Evolutionary conservation across 2,329 filamentous ascomycete species (phyloP).

Genomic region (Claviceps sorghi): DNA sequence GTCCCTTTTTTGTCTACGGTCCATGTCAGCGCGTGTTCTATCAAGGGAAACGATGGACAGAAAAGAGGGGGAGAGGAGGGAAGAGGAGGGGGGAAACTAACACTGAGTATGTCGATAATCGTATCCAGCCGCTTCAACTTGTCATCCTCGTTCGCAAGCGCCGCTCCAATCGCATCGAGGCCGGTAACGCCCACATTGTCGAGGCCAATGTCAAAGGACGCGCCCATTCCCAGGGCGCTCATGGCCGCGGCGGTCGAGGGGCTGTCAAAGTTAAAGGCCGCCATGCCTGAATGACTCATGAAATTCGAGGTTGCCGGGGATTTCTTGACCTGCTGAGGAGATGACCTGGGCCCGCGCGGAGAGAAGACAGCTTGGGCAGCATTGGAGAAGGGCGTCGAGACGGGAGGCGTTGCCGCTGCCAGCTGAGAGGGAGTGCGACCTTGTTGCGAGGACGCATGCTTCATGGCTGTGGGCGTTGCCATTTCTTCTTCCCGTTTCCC

Average conservation of each 20-base stretch:
- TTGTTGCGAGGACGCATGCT: conserved; percentile 28
- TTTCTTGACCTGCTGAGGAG: conserved; percentile 50
- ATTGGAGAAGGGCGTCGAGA: conserved; percentile 51
- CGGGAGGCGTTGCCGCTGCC: conserved; percentile 46
- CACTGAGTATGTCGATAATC: conserved; percentile 35
- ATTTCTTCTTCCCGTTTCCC: conserved; percentile 15
- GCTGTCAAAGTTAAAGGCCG: conserved; percentile 46
- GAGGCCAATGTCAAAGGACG: conserved; percentile 36
- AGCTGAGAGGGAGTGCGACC: conserved; percentile 35
- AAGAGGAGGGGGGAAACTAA: too few species aligned
- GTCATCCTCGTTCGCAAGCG: conserved; percentile 37
- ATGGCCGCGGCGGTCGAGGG: conserved; percentile 49
- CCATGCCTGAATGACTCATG: conserved; percentile 29
- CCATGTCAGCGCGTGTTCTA: too few species aligned
- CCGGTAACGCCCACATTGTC: conserved; percentile 36
- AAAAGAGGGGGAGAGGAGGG: not conserved
- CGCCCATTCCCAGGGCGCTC: conserved; percentile 37
- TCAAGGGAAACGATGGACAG: not conserved
- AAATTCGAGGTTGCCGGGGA: conserved; percentile 42
- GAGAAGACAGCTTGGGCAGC: conserved; percentile 44
- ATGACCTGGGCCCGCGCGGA: conserved; percentile 41
- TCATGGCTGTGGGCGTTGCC: conserved; percentile 37
- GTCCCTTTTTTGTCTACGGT: conserved; percentile 34
- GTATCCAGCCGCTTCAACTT: conserved; percentile 37
- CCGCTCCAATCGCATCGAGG: conserved; percentile 24